These are phyloP conservation scores for Thamnidium elegans DNA, from an alignment of 192 early-diverging fungal genomes.

Conservation along the genomic window DNA sequence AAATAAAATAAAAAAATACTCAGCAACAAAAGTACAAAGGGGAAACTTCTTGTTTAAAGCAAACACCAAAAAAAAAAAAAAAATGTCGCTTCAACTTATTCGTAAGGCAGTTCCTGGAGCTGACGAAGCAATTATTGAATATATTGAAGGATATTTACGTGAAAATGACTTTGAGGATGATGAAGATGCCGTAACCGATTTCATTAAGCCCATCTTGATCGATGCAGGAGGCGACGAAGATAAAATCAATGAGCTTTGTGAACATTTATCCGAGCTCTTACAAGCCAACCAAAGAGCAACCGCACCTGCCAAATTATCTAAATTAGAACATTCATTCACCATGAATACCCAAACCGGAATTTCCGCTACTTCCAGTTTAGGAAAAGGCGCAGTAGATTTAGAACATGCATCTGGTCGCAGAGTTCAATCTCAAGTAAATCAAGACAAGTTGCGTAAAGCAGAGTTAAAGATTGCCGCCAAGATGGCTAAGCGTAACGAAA, in stretches of 20 bases:
- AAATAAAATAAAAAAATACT: too few relatives aligned
- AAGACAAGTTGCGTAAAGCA: conserved; percentile 84
- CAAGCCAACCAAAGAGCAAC: conserved; percentile 33
- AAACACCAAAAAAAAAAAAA: too few relatives aligned
- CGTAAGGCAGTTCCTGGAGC: conserved; percentile 62
- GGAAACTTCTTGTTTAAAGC: too few relatives aligned
- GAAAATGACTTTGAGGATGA: conserved; percentile 56
- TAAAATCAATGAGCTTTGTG: conserved; percentile 68
- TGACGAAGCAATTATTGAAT: conserved; percentile 75
- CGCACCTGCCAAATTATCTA: conserved; percentile 43
- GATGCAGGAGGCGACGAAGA: conserved; percentile 63
- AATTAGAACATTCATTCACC: conserved; percentile 63
- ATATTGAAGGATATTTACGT: conserved; percentile 69
- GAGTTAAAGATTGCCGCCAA: conserved; percentile 91
- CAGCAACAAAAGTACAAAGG: too few relatives aligned
- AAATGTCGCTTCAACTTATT: conserved; percentile 40
- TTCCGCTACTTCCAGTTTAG: conserved; percentile 49
- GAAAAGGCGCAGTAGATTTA: conserved; percentile 55
- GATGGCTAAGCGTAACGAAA: conserved; percentile 75
- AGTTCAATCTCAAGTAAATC: conserved; percentile 70
- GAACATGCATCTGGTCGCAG: conserved; percentile 62
- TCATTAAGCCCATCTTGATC: conserved; percentile 65
- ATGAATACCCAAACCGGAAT: conserved; percentile 67
- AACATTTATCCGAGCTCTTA: conserved; percentile 60
- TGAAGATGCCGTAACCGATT: conserved; percentile 60